These are phyloP conservation scores for Bipolaris oryzae DNA, from an alignment of 2,329 filamentous ascomycete species.

Conservation along the genomic window DNA sequence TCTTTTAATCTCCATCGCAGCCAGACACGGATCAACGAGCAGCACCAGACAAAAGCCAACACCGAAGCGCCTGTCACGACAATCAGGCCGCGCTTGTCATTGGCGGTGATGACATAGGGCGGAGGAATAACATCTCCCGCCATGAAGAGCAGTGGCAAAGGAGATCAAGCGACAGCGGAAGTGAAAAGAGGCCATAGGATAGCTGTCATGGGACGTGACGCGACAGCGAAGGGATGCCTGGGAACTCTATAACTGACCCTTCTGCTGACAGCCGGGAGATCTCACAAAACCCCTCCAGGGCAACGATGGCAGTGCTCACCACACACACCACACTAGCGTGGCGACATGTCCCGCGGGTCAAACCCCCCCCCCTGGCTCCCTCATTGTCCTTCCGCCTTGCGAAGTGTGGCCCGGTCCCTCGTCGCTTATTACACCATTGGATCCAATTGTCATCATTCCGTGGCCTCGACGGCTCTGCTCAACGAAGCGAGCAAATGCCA, in stretches of 20 bases:
- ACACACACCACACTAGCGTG: background rate
- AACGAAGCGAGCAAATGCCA: background rate
- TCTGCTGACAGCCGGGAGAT: background rate
- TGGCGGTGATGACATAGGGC: slow-evolving; percentile 36
- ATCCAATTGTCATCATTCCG: no score
- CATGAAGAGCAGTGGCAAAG: slow-evolving; percentile 20
- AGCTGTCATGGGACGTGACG: background rate
- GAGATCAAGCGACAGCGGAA: slow-evolving; percentile 4
- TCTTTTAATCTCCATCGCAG: slow-evolving; percentile 35
- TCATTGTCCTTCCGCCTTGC: background rate
- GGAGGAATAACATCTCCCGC: slow-evolving; percentile 30
- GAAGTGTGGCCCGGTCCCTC: background rate
- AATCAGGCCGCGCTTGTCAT: slow-evolving; percentile 45
- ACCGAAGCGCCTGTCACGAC: slow-evolving; percentile 37
- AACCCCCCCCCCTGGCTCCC: background rate
- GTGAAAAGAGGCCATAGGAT: slow-evolving; percentile 5
- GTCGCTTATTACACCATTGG: background rate
- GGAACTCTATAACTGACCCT: background rate
- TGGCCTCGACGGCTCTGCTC: no score
- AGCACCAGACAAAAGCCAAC: slow-evolving; percentile 39
- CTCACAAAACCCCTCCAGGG: slow-evolving; percentile 2
- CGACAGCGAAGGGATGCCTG: background rate
- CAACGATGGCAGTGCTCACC: background rate
- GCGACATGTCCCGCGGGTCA: slow-evolving; percentile 2
- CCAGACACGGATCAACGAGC: slow-evolving; percentile 40